These are phyloP conservation scores for Anthracocystis panici-leucophaei DNA, from an alignment of 1,284 basidiomycete species.

Conservation along the genomic window DNA sequence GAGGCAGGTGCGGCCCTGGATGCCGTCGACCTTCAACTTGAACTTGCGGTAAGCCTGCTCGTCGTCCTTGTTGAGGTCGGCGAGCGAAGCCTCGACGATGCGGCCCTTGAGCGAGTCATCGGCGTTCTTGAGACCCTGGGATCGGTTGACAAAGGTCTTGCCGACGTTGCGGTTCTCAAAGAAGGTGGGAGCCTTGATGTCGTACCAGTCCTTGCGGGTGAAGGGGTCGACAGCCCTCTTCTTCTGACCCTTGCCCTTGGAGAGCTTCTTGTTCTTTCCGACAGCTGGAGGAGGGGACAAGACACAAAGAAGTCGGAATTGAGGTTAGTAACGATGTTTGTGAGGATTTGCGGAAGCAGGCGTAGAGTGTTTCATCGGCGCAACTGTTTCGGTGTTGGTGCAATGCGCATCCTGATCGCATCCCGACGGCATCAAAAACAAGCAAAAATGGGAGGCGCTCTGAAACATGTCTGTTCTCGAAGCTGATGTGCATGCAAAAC, in stretches of 20 bases:
- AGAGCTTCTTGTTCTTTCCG: constrained; percentile 94
- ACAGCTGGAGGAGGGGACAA: constrained; percentile 62
- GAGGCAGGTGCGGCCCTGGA: constrained; percentile 98
- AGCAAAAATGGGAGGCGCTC: not conserved
- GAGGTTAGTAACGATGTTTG: constrained; percentile 16
- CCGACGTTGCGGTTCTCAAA: constrained; percentile 97
- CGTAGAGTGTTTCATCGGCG: not conserved
- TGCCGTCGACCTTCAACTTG: constrained; percentile 95
- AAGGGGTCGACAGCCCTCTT: constrained; percentile 99
- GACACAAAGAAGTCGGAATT: no score
- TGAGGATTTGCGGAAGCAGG: not conserved
- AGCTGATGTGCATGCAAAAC: no score
- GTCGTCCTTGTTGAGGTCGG: constrained; percentile 99
- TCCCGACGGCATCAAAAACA: not conserved
- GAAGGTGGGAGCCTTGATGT: constrained; percentile 97
- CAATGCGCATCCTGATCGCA: constrained; percentile 16
- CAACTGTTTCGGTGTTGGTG: constrained; percentile 1
- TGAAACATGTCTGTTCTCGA: not conserved
- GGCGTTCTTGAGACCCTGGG: constrained; percentile 98
- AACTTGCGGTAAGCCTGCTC: constrained; percentile 99
- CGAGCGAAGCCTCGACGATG: constrained; percentile 94
- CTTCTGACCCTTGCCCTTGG: constrained; percentile 98
- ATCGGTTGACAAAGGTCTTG: constrained; percentile 98
- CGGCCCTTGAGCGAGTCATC: constrained; percentile 98
- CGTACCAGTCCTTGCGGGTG: constrained; percentile 99